Conservation (phyloP, 2,329 filamentous ascomycete genomes). For the Ascosphaera aggregata region DNA sequence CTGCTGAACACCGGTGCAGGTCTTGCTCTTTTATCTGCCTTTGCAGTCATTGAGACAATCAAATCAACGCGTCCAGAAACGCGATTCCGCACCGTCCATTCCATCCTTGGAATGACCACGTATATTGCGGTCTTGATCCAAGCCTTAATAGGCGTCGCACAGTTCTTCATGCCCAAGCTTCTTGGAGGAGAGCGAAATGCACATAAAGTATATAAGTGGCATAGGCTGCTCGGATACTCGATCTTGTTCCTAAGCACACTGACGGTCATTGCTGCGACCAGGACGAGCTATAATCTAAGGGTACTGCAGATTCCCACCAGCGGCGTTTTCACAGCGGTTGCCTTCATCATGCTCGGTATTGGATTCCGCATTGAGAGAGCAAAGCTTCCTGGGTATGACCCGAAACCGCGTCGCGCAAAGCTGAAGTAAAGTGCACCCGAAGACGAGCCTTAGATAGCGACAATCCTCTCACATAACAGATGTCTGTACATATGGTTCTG, state of each 20-base stretch:
- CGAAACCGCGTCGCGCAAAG: background rate
- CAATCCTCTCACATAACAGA: too few species aligned
- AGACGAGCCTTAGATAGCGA: too few species aligned
- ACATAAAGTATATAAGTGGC: slow-evolving; percentile 75
- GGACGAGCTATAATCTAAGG: slow-evolving; percentile 49
- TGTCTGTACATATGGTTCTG: too few species aligned
- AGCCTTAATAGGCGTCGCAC: slow-evolving; percentile 55
- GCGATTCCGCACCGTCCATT: slow-evolving; percentile 54
- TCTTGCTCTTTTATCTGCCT: slow-evolving; percentile 16
- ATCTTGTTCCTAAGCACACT: slow-evolving; percentile 46
- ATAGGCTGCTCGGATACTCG: slow-evolving; percentile 54
- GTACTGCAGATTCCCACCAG: slow-evolving; percentile 52
- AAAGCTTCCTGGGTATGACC: slow-evolving; percentile 34
- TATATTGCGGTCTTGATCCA: slow-evolving; percentile 49
- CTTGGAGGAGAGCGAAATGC: slow-evolving; percentile 63
- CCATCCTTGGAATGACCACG: slow-evolving; percentile 56
- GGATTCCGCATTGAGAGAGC: slow-evolving; percentile 57
- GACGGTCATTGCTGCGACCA: slow-evolving; percentile 50
- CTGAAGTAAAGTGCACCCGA: background rate
- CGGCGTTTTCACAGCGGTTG: slow-evolving; percentile 42
- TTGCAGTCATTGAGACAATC: slow-evolving; percentile 38
- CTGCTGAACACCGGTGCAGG: slow-evolving; percentile 36
- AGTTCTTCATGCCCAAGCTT: slow-evolving; percentile 50
- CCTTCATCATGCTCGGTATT: slow-evolving; percentile 47
- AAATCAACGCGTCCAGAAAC: slow-evolving; percentile 41